Conservation (phyloP, 2,329 filamentous ascomycete genomes). For the Xylariaceae sp. region DNA sequence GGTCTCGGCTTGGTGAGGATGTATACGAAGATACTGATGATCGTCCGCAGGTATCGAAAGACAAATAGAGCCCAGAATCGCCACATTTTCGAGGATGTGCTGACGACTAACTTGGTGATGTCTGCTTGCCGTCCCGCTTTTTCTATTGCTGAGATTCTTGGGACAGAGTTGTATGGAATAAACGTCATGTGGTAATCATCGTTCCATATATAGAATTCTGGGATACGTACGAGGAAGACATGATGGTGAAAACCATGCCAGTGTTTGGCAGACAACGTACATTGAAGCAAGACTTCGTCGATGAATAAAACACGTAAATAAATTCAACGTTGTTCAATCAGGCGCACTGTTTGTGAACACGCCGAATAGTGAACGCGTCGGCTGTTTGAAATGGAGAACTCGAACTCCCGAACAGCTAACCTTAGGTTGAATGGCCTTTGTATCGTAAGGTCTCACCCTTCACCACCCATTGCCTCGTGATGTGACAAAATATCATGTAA, state of each 20-base stretch:
- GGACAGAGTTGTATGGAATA: neutral
- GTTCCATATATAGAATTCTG: too few relatives aligned
- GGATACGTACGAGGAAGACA: too few relatives aligned
- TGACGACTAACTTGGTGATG: neutral
- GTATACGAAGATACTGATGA: conserved; percentile 4
- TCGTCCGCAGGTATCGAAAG: conserved; percentile 6
- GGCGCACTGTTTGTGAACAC: too few relatives aligned
- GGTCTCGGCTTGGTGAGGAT: neutral
- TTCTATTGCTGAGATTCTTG: neutral
- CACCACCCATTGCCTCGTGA: neutral
- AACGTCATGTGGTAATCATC: too few relatives aligned
- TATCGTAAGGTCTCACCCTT: neutral
- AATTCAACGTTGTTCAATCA: too few relatives aligned
- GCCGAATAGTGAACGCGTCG: neutral
- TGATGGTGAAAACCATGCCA: too few relatives aligned
- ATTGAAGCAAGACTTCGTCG: too few relatives aligned
- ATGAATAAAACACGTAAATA: too few relatives aligned
- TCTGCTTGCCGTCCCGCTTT: neutral
- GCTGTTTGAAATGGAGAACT: neutral
- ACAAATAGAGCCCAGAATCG: conserved; percentile 5
- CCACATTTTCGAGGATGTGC: neutral
- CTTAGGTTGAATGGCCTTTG: too few relatives aligned
- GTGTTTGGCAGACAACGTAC: too few relatives aligned
- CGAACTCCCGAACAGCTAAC: neutral
- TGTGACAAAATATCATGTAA: too few relatives aligned